Conservation (phyloP, 345 rosid species). For the Eucalyptus sp. region DNA sequence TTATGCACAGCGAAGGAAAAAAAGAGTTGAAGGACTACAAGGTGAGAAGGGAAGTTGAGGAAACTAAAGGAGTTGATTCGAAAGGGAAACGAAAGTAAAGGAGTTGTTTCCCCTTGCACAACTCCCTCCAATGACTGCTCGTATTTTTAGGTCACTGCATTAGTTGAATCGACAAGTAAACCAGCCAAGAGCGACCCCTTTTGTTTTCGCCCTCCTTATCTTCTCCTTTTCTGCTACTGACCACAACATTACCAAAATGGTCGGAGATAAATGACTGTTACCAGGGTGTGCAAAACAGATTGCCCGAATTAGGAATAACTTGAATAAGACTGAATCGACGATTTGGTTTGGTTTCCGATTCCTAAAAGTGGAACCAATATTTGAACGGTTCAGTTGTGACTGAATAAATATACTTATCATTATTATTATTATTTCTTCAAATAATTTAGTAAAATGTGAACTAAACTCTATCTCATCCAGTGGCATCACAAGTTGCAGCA, state of each 20-base stretch:
- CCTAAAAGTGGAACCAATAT: rapidly evolving
- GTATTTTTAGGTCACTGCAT: background rate
- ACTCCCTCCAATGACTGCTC: background rate
- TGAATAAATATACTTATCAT: rapidly evolving
- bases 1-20: background rate
- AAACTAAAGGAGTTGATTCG: background rate
- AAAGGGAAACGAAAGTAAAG: background rate
- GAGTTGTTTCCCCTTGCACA: background rate
- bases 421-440: too few relatives aligned
- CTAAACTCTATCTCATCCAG: rapidly evolving
- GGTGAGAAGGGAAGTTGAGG: background rate
- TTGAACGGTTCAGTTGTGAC: rapidly evolving
- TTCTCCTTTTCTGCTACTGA: too few relatives aligned
- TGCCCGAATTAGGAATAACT: rapidly evolving
- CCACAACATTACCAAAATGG: too few relatives aligned
- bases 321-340: rapidly evolving
- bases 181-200: too few relatives aligned
- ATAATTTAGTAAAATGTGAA: too few relatives aligned
- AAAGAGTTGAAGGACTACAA: background rate
- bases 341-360: rapidly evolving
- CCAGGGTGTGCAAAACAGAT: rapidly evolving
- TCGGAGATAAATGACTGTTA: too few relatives aligned
- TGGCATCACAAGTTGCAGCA: rapidly evolving
- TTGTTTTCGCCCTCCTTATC: too few relatives aligned
- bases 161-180: background rate